Base-by-base conservation (phyloP, 352 stramenopile genomes). In the Phytophthora megakarya region DNA sequence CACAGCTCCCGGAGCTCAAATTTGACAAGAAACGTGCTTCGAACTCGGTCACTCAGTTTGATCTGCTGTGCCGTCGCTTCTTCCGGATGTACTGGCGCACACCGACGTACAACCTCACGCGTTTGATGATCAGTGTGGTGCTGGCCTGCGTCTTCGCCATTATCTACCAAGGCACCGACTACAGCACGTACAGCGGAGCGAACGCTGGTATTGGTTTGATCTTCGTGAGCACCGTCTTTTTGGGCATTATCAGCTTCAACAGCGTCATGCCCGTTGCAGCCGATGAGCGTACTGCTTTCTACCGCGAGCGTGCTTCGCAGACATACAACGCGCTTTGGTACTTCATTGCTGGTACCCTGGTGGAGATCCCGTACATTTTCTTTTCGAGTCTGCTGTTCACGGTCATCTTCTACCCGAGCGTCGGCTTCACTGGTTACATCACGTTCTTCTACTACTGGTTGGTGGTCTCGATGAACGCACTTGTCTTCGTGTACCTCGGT, bases 221-320 rank as follows among this genome's bases (percentile, higher is more conserved):
- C 40, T 98, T 96, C 72, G 65, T 92, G 2, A 86, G 79, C 18
- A 86, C 89, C 10, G 43, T 94, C 50, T 97, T 97, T 61, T 74
- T 93, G 26, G 78, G 79, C 9, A 30, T 69, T 15, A 69, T 69
- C 46, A 77, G 74, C 30, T 88, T 70, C 25, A 70, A 70, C 46
- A 70, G 53, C 21, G 61, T 70, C 32, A 70, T 70, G 53, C 61
- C 52, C 13, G 54, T 70, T 0, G 53, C 61, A 21, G 46, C 61
- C 4, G 54, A 65, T n/a, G 61, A 68, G 37, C 52, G 61, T 6
- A 59, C 61, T 5, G 72, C 72, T 78, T 32, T 96, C 67, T 98
- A 98, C 83, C 79, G 92, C 10, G 93, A 98, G 69, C 90, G 95
- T 30, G 84, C 89, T 7, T 84, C 85, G 12, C 47, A 89, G 40